phyloP scores from a whole-genome alignment of 2,329 filamentous ascomycete species.

The Epichloe sibirici region DNA sequence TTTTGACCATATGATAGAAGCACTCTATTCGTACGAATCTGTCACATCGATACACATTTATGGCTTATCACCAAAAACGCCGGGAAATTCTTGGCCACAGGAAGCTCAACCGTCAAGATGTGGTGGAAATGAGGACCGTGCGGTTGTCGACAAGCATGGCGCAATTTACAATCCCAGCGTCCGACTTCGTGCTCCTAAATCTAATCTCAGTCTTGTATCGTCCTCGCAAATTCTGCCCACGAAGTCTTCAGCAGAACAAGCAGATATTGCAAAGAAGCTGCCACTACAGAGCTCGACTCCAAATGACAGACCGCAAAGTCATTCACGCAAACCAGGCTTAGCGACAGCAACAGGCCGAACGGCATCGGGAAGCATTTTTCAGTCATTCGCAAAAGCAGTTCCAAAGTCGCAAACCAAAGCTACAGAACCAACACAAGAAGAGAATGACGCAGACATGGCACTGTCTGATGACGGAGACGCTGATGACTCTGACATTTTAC shows the following conservation, averaged over 20 bases:
- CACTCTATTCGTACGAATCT: slow-evolving; percentile 55
- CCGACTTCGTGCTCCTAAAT: slow-evolving; percentile 5
- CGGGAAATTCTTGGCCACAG: background rate
- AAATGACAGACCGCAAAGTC: slow-evolving; percentile 12
- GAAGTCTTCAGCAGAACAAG: background rate
- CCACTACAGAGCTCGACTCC: slow-evolving; percentile 9
- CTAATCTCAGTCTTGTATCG: background rate
- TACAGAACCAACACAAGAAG: slow-evolving; percentile 28
- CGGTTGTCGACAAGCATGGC: background rate
- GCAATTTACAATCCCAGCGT: slow-evolving; percentile 1
- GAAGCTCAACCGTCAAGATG: background rate
- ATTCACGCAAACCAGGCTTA: background rate
- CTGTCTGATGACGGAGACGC: slow-evolving; percentile 30
- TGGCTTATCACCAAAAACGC: slow-evolving; percentile 38
- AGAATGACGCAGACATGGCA: slow-evolving; percentile 19
- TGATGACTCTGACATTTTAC: slow-evolving; percentile 23
- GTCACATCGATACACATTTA: slow-evolving; percentile 78
- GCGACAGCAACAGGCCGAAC: slow-evolving; percentile 39
- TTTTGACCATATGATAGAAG: slow-evolving; percentile 33
- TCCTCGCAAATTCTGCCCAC: background rate
- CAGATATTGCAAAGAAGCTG: slow-evolving; percentile 21
- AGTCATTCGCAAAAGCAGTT: slow-evolving; percentile 59
- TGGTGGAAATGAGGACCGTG: background rate
- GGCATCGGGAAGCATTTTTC: slow-evolving; percentile 54
- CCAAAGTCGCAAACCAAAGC: slow-evolving; percentile 29